Percentiles rank a stretch among this genome's conserved stretches.
Conservation (phyloP, 108 stramenopile genomes). For the Parietichytrium sp. region DNA sequence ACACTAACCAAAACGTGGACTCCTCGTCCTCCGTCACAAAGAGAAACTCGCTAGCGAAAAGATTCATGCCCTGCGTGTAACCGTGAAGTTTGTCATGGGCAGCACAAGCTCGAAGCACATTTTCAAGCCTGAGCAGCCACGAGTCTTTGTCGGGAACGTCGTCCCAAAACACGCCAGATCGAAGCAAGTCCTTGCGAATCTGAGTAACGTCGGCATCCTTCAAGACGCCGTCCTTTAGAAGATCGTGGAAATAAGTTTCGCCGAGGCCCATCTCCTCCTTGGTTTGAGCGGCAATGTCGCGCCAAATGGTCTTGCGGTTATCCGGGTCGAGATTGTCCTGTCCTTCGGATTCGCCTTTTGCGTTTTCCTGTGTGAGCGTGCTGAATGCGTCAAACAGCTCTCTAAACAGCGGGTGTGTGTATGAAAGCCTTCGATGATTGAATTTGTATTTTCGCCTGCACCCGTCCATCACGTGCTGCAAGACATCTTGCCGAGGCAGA, state of each 20-base stretch:
- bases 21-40: conserved; percentile 8
- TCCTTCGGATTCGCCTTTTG: background rate
- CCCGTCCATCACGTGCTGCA: background rate
- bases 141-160: background rate
- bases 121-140: background rate
- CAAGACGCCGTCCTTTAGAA: background rate
- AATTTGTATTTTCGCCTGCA: conserved; percentile 36
- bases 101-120: background rate
- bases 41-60: conserved; percentile 28
- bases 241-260: background rate
- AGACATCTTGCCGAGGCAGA: too few species aligned
- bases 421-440: background rate
- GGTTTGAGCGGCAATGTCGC: background rate
- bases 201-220: background rate
- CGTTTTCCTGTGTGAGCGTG: background rate
- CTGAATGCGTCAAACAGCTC: conserved; percentile 26
- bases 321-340: too few species aligned
- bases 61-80: conserved; percentile 37
- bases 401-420: conserved; percentile 24
- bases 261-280: background rate
- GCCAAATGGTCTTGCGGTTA: conserved; percentile 5
- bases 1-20: background rate
- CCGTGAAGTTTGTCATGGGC: background rate
- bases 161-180: conserved; percentile 27
- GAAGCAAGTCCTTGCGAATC: conserved; percentile 1